These are phyloP conservation scores for Anisogramma anomala DNA, from an alignment of 2,329 filamentous ascomycete genomes.

Conservation along the genomic window DNA sequence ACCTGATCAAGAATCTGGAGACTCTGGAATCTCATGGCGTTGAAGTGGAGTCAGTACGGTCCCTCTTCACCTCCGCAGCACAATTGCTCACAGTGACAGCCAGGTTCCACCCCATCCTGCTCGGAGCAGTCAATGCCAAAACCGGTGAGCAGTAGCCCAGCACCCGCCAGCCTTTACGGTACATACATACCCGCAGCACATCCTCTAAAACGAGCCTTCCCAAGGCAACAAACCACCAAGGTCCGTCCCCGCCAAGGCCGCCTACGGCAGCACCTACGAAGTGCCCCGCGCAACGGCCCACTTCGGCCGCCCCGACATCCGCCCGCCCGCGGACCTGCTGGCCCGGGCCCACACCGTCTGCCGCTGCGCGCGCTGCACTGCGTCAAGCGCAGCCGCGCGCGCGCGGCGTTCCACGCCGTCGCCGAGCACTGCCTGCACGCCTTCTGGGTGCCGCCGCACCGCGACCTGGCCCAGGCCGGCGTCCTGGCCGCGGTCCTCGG, in stretches of 20 bases:
- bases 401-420: conserved; percentile 37
- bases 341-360: conserved; percentile 32
- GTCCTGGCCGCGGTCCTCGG: conserved; percentile 32
- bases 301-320: conserved; percentile 26
- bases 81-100: background rate
- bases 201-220: too few relatives aligned
- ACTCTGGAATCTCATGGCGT: conserved; percentile 47
- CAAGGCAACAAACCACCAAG: conserved; percentile 66
- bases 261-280: conserved; percentile 36
- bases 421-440: conserved; percentile 44
- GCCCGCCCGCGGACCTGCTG: conserved; percentile 33
- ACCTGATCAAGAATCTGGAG: conserved; percentile 45
- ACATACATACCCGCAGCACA: too few relatives aligned
- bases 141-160: conserved; percentile 33
- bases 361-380: conserved; percentile 56
- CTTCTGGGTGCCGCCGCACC: conserved; percentile 50
- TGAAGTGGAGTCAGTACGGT: conserved; percentile 48
- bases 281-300: conserved; percentile 27
- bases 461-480: conserved; percentile 47
- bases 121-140: conserved; percentile 53
- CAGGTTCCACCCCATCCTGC: conserved; percentile 61
- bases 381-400: conserved; percentile 48
- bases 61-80: background rate
- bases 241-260: conserved; percentile 55
- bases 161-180: too few relatives aligned